These are phyloP conservation scores for Termitomyces sp. DNA, from an alignment of 768 basidiomycete species.

Conservation along the genomic window DNA sequence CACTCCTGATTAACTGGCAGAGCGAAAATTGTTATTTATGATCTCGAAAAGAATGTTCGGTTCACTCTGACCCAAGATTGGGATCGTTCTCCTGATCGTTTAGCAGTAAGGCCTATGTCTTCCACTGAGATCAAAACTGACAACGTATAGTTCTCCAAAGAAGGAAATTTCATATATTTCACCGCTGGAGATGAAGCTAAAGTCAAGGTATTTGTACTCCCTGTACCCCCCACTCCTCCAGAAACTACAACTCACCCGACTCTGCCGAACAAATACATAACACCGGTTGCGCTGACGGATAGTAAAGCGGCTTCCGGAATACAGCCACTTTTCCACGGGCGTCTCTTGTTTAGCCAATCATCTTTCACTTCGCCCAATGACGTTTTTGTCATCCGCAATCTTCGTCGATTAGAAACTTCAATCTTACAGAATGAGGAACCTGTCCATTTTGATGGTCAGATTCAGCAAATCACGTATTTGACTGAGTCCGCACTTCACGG, in stretches of 20 bases:
- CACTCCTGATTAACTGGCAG: constrained; percentile 30
- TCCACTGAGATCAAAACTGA: constrained; percentile 1
- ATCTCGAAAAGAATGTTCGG: constrained; percentile 61
- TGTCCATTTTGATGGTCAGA: constrained; percentile 28
- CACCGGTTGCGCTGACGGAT: constrained; percentile 59
- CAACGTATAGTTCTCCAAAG: constrained; percentile 63
- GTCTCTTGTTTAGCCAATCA: constrained; percentile 69
- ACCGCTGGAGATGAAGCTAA: constrained; percentile 78
- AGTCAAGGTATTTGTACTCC: constrained; percentile 69
- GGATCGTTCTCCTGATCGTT: constrained; percentile 73
- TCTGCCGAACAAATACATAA: constrained; percentile 42
- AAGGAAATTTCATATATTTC: constrained; percentile 66
- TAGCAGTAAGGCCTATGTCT: constrained; percentile 45
- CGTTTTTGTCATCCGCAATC: constrained; percentile 57
- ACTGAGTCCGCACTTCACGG: constrained; percentile 50
- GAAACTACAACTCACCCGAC: constrained; percentile 51
- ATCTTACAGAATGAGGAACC: constrained; percentile 30
- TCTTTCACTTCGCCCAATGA: constrained; percentile 82
- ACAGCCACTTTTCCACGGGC: constrained; percentile 54
- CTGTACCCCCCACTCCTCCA: constrained; percentile 60
- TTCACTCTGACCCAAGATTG: constrained; percentile 78
- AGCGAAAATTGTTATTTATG: constrained; percentile 76
- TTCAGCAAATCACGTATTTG: constrained; percentile 64
- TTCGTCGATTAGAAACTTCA: constrained; percentile 41
- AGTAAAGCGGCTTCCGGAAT: constrained; percentile 57